Evolutionary conservation across 139 green algal genomes (phyloP), one percentile per base, ranked within the genome.

Genomic region (Trebouxia sp.): DNA sequence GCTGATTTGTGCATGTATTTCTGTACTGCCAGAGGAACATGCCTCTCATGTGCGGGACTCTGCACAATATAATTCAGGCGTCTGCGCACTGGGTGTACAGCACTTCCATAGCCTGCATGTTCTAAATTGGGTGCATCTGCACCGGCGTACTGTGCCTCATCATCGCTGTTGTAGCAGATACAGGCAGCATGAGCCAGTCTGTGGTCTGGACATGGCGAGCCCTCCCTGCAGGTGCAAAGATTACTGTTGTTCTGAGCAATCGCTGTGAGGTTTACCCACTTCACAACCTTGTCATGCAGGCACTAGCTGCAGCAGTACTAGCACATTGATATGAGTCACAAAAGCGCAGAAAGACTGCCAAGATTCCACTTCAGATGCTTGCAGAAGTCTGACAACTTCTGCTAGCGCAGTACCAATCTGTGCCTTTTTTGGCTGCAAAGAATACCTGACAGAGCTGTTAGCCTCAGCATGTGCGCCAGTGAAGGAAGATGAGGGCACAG

Each of bases 171-270:
- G 43, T 72, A 72, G 62, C 62, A 72, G 9, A 15, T 5, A 35
- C 62, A 72, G 14, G 62, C 62, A 41, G 62, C 62, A 72, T 72
- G 62, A 45, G 62, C 62, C 62, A 72, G 12, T 17, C 62, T 72
- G 62, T 72, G 62, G 10, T 69, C 58, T 38, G 58, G 58, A 22
- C 28, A 41, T 72, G 62, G 15, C 5, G 32, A 72, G 5, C 14
- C 35, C 4, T 5, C 1, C 62, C 62, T 72, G 62, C 62, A 45
- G 32, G 35, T 9, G 10, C 42, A 65, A 1, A 38, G 22, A 6
- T 65, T 53, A 17, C 15, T 1, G 20, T 53, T 17, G 20, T 53
- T 4, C 47, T 53, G 15, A 26, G 47, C 47, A 53, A 17, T 17
- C 20, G 3, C 47, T 53, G 47, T 26, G 47, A 53, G 47, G 47